phyloP scores from a whole-genome alignment of 805 yeast genomes.

The Cyberlindnera galapagoensis region DNA sequence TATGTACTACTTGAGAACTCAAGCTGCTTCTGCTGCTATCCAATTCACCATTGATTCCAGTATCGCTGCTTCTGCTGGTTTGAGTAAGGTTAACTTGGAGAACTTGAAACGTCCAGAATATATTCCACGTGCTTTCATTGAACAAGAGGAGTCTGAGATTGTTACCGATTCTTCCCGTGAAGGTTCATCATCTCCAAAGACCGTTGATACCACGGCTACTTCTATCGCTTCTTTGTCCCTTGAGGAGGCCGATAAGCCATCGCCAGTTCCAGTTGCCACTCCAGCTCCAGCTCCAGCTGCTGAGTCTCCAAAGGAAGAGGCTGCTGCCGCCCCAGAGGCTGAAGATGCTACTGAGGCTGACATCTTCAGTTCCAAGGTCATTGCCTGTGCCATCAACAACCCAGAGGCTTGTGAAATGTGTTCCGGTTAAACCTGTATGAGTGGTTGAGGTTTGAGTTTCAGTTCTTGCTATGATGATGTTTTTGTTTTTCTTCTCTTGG shows the following conservation, averaged over 20 bases:
- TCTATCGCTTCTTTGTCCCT: slow-evolving; percentile 36
- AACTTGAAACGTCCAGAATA: slow-evolving; percentile 34
- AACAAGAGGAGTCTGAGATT: slow-evolving; percentile 15
- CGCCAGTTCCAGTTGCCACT: slow-evolving; percentile 22
- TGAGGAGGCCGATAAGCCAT: slow-evolving; percentile 27
- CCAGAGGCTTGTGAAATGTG: slow-evolving; percentile 99
- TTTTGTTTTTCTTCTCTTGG: no score
- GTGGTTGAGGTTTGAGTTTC: slow-evolving; percentile 4
- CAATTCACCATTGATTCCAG: slow-evolving; percentile 70
- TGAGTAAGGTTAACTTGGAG: slow-evolving; percentile 27
- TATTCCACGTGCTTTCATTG: slow-evolving; percentile 19
- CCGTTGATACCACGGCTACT: slow-evolving; percentile 29
- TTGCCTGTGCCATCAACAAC: slow-evolving; percentile 95
- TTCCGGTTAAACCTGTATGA: slow-evolving; percentile 59
- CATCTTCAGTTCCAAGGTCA: slow-evolving; percentile 85
- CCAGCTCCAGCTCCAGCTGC: slow-evolving; percentile 25
- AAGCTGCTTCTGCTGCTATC: slow-evolving; percentile 95
- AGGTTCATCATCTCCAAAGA: slow-evolving; percentile 27
- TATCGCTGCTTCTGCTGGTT: slow-evolving; percentile 50
- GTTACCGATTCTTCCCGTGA: slow-evolving; percentile 16
- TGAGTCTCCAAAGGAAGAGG: slow-evolving; percentile 9
- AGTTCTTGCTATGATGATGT: no score
- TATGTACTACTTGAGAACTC: slow-evolving; percentile 95
- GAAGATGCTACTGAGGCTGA: slow-evolving; percentile 54
- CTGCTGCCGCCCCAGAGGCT: slow-evolving; percentile 25